Evolutionary conservation across 352 stramenopile genomes (phyloP).

Genomic region (Pseudoperonospora humuli): DNA sequence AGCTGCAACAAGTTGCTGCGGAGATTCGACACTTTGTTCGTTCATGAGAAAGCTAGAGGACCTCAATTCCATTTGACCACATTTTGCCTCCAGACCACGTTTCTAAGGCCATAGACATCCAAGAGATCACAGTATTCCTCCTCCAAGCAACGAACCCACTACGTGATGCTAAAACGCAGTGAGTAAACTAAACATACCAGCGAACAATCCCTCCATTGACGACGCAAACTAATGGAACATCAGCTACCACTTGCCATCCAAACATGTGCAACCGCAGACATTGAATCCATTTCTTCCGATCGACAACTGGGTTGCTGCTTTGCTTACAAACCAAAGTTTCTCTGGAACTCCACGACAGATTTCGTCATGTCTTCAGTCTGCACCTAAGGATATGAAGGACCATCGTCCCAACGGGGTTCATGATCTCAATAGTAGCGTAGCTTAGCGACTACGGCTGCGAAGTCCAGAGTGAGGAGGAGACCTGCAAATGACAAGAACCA

Average conservation of each 20-base stretch:
- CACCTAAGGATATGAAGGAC: neutral
- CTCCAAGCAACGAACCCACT: constrained; percentile 8
- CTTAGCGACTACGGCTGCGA: constrained; percentile 25
- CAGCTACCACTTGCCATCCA: constrained; percentile 12
- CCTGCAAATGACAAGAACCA: constrained; percentile 7
- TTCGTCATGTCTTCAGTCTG: constrained; percentile 5
- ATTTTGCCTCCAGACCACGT: neutral
- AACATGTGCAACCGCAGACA: constrained; percentile 14
- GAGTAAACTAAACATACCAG: constrained; percentile 6
- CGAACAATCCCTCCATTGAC: constrained; percentile 13
- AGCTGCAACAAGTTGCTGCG: too few species aligned
- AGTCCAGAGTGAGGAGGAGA: constrained; percentile 18
- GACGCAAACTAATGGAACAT: constrained; percentile 14
- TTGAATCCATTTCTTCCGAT: constrained; percentile 22
- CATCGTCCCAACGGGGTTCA: neutral
- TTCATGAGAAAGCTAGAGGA: too few species aligned
- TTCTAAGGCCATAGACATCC: constrained; percentile 8
- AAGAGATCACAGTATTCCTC: constrained; percentile 5
- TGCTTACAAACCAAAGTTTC: constrained; percentile 10
- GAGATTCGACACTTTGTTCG: too few species aligned
- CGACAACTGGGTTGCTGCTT: constrained; percentile 15
- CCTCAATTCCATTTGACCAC: neutral
- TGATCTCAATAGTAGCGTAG: neutral
- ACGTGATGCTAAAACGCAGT: constrained; percentile 3
- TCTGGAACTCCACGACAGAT: constrained; percentile 11